Evolutionary conservation across 129 eudicot genomes (phyloP).

Genomic region (Calendula officinalis): DNA sequence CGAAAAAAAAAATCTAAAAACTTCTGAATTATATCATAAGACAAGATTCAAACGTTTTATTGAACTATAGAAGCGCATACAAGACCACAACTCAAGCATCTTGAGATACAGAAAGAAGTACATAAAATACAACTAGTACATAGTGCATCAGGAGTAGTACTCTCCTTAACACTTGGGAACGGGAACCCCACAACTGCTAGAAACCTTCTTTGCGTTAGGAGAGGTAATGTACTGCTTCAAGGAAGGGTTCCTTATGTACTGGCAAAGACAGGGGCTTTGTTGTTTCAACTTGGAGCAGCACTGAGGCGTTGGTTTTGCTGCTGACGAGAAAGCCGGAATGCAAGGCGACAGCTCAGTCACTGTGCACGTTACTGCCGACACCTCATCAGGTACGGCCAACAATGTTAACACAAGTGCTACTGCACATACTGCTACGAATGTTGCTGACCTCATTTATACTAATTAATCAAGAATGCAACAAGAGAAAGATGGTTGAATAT

Average conservation of each 20-base stretch:
- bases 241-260: constrained; percentile 48
- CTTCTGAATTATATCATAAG: no score
- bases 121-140: no score
- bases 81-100: no score
- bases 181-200: constrained; percentile 42
- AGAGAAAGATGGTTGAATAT: not conserved
- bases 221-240: constrained; percentile 40
- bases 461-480: not conserved
- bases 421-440: not conserved
- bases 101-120: no score
- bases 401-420: not conserved
- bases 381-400: not conserved
- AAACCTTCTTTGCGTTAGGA: constrained; percentile 45
- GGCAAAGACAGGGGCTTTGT: constrained; percentile 59
- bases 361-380: not conserved
- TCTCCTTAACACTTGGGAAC: constrained; percentile 34
- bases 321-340: not conserved
- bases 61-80: no score
- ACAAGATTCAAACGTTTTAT: no score
- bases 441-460: not conserved
- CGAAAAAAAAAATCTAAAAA: no score
- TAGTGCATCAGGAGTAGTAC: no score
- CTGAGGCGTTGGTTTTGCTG: not conserved
- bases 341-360: not conserved
- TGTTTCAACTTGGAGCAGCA: constrained; percentile 32